Evolutionary conservation across 2,329 filamentous ascomycete genomes (phyloP).

Genomic region (Drechslera avenae): DNA sequence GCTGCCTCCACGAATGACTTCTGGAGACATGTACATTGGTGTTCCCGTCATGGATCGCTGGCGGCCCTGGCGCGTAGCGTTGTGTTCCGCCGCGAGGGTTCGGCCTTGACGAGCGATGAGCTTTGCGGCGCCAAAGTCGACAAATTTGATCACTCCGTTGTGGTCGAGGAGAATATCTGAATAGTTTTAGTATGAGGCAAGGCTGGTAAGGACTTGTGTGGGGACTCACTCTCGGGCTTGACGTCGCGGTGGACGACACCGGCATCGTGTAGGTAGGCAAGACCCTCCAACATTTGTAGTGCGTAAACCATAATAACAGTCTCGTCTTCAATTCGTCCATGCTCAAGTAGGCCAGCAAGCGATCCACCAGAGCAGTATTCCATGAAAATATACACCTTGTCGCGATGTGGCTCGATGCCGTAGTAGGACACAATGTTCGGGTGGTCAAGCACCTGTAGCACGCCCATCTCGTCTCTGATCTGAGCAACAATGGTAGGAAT

Average conservation of each 20-base stretch:
- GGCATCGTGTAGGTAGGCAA: slow-evolving; percentile 90
- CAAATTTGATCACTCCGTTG: slow-evolving; percentile 98
- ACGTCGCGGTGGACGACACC: slow-evolving; percentile 96
- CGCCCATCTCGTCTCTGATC: slow-evolving; percentile 96
- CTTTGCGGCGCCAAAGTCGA: slow-evolving; percentile 97
- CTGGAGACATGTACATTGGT: slow-evolving; percentile 99
- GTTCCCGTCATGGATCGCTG: slow-evolving; percentile 97
- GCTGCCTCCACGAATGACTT: slow-evolving; percentile 87
- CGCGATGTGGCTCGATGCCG: slow-evolving; percentile 95
- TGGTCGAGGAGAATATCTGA: slow-evolving; percentile 89
- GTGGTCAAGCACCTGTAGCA: slow-evolving; percentile 92
- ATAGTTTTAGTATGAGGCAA: slow-evolving; percentile 1
- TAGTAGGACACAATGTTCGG: slow-evolving; percentile 98
- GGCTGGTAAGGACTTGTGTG: background rate
- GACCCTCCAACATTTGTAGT: slow-evolving; percentile 88
- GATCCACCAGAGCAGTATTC: slow-evolving; percentile 98
- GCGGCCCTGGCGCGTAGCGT: slow-evolving; percentile 53
- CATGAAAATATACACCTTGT: slow-evolving; percentile 99
- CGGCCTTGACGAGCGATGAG: slow-evolving; percentile 93
- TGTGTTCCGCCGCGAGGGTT: slow-evolving; percentile 72
- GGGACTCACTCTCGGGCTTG: slow-evolving; percentile 85
- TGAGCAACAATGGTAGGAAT: slow-evolving; percentile 93
- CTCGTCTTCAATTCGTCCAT: slow-evolving; percentile 96
- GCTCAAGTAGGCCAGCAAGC: slow-evolving; percentile 84
- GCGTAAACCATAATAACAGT: slow-evolving; percentile 97